Base-by-base conservation (phyloP, 2,329 filamentous ascomycete species). In the Eutypa lata region DNA sequence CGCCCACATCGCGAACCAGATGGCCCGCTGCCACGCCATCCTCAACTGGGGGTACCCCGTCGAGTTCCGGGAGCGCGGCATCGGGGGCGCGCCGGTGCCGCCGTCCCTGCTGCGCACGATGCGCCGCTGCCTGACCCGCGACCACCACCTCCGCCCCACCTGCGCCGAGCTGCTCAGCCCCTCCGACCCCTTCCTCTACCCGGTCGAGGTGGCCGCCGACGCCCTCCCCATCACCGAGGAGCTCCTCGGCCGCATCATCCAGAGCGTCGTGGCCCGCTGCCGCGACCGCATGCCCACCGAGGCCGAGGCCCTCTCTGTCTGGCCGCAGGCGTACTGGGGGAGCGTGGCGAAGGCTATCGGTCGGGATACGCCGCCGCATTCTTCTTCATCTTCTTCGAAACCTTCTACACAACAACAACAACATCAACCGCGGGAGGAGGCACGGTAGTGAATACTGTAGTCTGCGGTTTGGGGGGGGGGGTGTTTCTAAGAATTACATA, bases 1-100 rank as follows among this genome's bases (percentile, higher is more conserved):
- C 66, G 91, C 88, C 14, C 92, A 97, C 67, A 95, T 99, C 61
- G 77, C 84, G 53, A 94, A 93, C 71, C 90, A 87, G 65, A 90
- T 96, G 75, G 85, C 89, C 37, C 86, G 91, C 21, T 94, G 95
- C 68, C 86, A 91, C 70, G 89, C 90, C 54, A 94, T 95, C 66
- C 89, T 91, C 60, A 90, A 93, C 69, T 89, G 84, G 71, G 80
- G 85, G 52, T 84, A 91, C 68, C 69, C 73, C 6, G 90, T 95
- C 64, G 82, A 90, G 52, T 94, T 86, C 63, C 87, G 87, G 0
- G 78, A 84, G 1, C 76, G 80, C 2, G 90, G 87, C 13, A 75
- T 91, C 48, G 90, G 90, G 43, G 86, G 78, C 49, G 75, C 79
- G 1, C 73, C 75, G 0, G 82, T 89, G 1, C 85, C 86, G 0